Evolutionary conservation across 108 stramenopile genomes (phyloP).

Genomic region (Asterionellopsis glacialis): DNA sequence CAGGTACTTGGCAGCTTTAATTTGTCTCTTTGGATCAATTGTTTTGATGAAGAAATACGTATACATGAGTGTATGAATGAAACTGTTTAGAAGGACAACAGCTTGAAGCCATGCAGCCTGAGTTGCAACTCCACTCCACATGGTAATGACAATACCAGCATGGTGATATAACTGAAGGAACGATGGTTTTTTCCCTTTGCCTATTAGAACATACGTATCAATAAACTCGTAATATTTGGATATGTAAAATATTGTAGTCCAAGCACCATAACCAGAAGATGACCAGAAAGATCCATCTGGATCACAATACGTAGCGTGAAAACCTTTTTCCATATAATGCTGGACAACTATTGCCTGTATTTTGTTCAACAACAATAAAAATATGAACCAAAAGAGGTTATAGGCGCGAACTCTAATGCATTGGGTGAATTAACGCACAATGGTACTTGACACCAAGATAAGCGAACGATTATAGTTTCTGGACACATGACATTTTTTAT

Average conservation of each 20-base stretch:
- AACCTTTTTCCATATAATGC: conserved; percentile 27
- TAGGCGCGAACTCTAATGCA: too few relatives aligned
- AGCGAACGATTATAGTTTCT: too few relatives aligned
- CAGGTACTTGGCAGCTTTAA: conserved; percentile 36
- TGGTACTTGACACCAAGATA: too few relatives aligned
- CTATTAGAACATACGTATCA: conserved; percentile 55
- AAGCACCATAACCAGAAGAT: conserved; percentile 38
- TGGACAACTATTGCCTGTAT: conserved; percentile 16
- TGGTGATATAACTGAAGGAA: conserved; percentile 53
- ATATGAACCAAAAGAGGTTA: too few relatives aligned
- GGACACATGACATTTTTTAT: too few relatives aligned
- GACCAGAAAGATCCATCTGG: conserved; percentile 29
- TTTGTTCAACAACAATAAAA: too few relatives aligned
- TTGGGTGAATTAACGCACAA: too few relatives aligned
- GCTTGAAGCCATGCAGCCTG: conserved; percentile 34
- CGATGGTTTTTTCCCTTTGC: conserved; percentile 32
- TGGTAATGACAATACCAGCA: conserved; percentile 32
- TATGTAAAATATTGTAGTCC: conserved; percentile 51
- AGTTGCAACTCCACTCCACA: conserved; percentile 43
- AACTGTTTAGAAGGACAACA: conserved; percentile 35
- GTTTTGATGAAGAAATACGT: conserved; percentile 55
- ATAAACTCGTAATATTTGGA: conserved; percentile 57
- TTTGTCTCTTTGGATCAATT: conserved; percentile 30
- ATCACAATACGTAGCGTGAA: conserved; percentile 41
- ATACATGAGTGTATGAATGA: conserved; percentile 58